A percentile compares a stretch with the other conserved stretches of the same genome.
Evolutionary conservation across 495 filamentous ascomycete genomes (phyloP).

Genomic region (Sporormia fimetaria): DNA sequence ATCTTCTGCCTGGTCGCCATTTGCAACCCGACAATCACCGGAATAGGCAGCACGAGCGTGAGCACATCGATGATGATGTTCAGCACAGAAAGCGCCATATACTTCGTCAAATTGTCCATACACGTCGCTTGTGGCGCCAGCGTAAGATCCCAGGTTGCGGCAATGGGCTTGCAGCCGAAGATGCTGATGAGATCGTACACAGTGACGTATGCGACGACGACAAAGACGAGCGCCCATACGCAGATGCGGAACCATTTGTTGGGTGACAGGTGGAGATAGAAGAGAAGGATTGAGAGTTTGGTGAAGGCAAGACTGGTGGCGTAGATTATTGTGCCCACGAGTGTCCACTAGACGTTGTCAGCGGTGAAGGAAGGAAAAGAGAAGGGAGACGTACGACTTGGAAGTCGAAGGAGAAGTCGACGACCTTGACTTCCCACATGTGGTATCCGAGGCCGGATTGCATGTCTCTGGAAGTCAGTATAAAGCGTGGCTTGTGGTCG

Average conservation of each 20-base stretch:
- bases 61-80: slow-evolving; percentile 3
- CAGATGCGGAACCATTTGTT: not conserved
- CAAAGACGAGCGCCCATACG: not conserved
- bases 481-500: no score
- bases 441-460: no score
- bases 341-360: no score
- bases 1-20: not conserved
- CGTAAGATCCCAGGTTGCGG: not conserved
- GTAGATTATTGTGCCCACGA: no score
- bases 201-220: not conserved
- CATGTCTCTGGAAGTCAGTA: no score
- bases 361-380: no score
- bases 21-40: not conserved
- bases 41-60: not conserved
- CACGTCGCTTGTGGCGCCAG: not conserved
- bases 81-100: not conserved
- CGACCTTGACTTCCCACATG: not conserved
- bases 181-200: not conserved
- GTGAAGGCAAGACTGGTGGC: no score
- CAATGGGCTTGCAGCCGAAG: slow-evolving; percentile 1
- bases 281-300: not conserved
- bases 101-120: not conserved
- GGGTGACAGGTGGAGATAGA: not conserved
- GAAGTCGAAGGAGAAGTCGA: not conserved
- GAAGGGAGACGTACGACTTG: no score